Evolutionary conservation across 768 basidiomycete species (phyloP).

Genomic region (Rhodotorula graminis): DNA sequence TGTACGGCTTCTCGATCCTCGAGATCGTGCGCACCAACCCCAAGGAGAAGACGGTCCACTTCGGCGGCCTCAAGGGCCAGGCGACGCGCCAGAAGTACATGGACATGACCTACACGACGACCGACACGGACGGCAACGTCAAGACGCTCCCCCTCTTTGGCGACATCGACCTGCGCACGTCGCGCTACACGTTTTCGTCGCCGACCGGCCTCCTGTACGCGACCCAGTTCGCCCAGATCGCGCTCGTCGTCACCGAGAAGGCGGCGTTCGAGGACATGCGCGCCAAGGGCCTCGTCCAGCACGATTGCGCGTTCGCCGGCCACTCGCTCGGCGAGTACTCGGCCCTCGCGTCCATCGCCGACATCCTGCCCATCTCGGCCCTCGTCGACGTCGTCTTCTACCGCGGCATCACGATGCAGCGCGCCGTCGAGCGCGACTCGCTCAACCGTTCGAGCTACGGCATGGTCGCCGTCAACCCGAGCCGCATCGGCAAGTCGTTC

Average conservation of each 20-base stretch:
- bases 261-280: constrained; percentile 98
- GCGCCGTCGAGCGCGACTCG: constrained; percentile 92
- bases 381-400: constrained; percentile 99
- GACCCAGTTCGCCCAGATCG: constrained; percentile 98
- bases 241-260: constrained; percentile 95
- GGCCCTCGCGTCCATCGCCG: constrained; percentile 93
- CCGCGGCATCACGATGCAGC: constrained; percentile 99
- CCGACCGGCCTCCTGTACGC: constrained; percentile 92
- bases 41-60: constrained; percentile 96
- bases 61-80: constrained; percentile 98
- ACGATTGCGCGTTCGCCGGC: constrained; percentile 87
- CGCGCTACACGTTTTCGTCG: constrained; percentile 96
- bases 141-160: constrained; percentile 94
- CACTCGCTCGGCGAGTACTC: constrained; percentile 99
- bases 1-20: constrained; percentile 97
- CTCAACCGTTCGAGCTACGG: constrained; percentile 92
- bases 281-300: constrained; percentile 88
- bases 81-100: constrained; percentile 98
- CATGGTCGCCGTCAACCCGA: constrained; percentile 99
- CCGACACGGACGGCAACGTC: constrained; percentile 88
- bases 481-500: constrained; percentile 88
- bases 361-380: constrained; percentile 88
- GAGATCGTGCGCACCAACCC: constrained; percentile 89
- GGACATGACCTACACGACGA: constrained; percentile 97
- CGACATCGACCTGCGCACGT: constrained; percentile 90